Base-by-base conservation (phyloP, 164 flowering plant species). In the Piper betle region DNA sequence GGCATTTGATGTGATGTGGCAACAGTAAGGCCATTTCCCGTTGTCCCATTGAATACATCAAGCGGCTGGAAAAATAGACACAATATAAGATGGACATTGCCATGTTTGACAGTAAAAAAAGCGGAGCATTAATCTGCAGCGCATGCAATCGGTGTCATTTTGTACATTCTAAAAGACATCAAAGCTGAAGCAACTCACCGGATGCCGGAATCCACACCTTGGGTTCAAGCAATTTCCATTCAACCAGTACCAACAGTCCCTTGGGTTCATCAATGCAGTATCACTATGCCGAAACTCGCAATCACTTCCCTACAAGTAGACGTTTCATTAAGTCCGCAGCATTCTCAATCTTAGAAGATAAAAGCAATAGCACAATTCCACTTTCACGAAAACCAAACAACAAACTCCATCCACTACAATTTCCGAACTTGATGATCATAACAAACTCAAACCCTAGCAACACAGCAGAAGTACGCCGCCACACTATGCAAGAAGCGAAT, bases 231-330 rank as follows among this genome's bases (percentile, higher is more conserved):
- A 91, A 74, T 76, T 83, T 7, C 93, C 81, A 72, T 84, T 79
- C 71, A 88, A 64, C 98, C 98, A 91, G 71, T 54, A 88, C 73
- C 76, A 91, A 70, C 98, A 91, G 68, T 91, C 98, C 65, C 91
- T 77, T 10, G 96, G 98, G 69, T 91, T 91, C 43, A 85, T 68
- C 60, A 95, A 75, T 10, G 98, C 98, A 73, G 72, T 68, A 62
- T 88, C 95, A 71, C 98, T 91, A 59, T 91, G 98, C 5, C 98
- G 92, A 67, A 78, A 91, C 74, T 91, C 98, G 58, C 98, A 91
- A 72, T 91, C 98, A 72, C 74, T 77, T 72, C 98, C 98, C 98
- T 91, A 53, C 59, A 37, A 60, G 38, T 48, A 39, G 52, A 52
- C 53, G 12, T 17, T 25, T 17, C 16, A 1, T 33, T 39, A 65